Base-by-base conservation (phyloP, 108 stramenopile species). In the Fragilaria crotonensis region DNA sequence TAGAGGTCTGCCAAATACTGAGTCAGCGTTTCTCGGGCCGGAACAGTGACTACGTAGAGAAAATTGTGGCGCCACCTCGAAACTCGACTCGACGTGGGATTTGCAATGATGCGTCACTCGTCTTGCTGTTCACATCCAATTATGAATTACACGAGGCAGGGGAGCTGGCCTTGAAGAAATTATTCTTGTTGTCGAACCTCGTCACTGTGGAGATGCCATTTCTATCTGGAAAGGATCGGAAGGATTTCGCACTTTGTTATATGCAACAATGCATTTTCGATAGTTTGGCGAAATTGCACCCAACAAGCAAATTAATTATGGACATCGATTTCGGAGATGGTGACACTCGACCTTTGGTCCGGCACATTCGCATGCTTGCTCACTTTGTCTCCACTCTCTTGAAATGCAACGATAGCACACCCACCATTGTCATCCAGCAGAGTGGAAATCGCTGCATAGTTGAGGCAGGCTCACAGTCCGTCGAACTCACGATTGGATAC, bases 111-210 rank as follows among this genome's bases (percentile, higher is more conserved):
- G 63, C 67, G 0, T 52, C 76, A 2, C 33, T 78, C 19, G 57
- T 83, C 1, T 62, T 66, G 4, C 14, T 83, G n/a, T 79, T 79
- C 54, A 83, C 81, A 19, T 76, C 75, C 54, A 83, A 83, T 55
- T 83, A 83, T 55, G 51, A 62, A 14, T 57, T 83, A 2, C 64
- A 64, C 17, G 52, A 25, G 22, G 30, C 50, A 11, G 66, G 62
- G 27, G 17, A 45, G 25, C 52, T 64, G 11, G 73, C 76, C 4
- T 62, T 83, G 3, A 22, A 33, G 25, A 67, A 67, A 9, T 63
- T 83, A 19, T 52, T 63, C 26, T 67, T 83, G 68, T 83, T 79
- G 33, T 30, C 67, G 23, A 59, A 66, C 36, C 48, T 83, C 21
- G n/a, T 22, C 21, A 26, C 64, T 9, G 30, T 75, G 17, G 52